phyloP scores from a whole-genome alignment of 306 rosid genomes.

The Carpinus fangiana region DNA sequence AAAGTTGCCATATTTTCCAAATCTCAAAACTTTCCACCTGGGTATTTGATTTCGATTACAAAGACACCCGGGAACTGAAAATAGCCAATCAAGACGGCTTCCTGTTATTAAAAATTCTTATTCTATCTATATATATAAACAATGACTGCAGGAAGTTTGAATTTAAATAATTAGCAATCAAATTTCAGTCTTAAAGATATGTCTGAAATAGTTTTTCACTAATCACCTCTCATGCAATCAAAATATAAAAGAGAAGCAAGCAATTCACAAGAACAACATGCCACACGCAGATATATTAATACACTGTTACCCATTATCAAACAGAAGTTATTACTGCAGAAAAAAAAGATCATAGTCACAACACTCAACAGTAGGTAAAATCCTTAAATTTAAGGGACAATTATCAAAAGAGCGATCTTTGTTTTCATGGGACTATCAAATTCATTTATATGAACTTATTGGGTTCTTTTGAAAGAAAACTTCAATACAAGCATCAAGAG shows the following conservation, averaged over 20 bases:
- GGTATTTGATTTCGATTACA: constrained; percentile 18
- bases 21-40: constrained; percentile 26
- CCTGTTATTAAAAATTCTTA: not conserved
- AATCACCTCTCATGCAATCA: constrained; percentile 18
- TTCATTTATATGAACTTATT: not conserved
- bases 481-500: constrained; percentile 1
- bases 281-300: not conserved
- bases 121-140: not conserved
- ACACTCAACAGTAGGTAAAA: not conserved
- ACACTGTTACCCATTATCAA: not conserved
- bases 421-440: not conserved
- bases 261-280: not conserved
- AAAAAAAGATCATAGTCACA: not conserved
- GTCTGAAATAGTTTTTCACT: not conserved
- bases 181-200: not conserved
- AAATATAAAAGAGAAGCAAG: not conserved
- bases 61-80: constrained; percentile 18
- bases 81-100: constrained; percentile 1
- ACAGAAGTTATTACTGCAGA: not conserved
- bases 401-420: constrained; percentile 1
- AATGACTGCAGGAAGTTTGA: not conserved
- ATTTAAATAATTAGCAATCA: not conserved
- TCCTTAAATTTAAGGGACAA: not conserved
- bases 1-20: constrained; percentile 59
- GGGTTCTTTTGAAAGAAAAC: not conserved